These are phyloP conservation scores for Neurospora sp. DNA, from an alignment of 495 filamentous ascomycete species.

Conservation along the genomic window DNA sequence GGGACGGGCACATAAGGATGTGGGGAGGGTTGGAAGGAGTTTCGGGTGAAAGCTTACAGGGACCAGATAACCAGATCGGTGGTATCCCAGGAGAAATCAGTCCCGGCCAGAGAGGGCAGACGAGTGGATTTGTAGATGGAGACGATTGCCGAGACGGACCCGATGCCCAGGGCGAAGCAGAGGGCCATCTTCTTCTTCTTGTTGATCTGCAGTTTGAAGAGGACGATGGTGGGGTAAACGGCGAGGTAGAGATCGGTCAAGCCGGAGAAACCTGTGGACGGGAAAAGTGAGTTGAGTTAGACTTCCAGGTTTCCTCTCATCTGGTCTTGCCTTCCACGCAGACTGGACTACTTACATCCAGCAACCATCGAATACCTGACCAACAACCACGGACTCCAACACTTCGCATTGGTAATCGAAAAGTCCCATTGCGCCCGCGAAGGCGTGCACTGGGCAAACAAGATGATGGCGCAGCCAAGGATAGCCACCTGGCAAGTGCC, in stretches of 20 bases:
- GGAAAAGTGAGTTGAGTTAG: background rate
- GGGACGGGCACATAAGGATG: too few relatives aligned
- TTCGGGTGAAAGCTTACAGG: conserved; percentile 21
- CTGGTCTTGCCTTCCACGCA: background rate
- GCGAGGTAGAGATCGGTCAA: conserved; percentile 41
- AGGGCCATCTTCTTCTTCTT: conserved; percentile 39
- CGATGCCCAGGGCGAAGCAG: conserved; percentile 33
- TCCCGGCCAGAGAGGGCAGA: conserved; percentile 23
- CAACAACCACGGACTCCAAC: conserved; percentile 24
- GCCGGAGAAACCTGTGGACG: conserved; percentile 29
- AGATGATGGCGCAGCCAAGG: conserved; percentile 13
- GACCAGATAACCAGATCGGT: conserved; percentile 37
- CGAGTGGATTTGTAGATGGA: conserved; percentile 35
- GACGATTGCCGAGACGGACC: conserved; percentile 22
- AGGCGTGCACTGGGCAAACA: conserved; percentile 18
- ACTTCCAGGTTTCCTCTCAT: background rate
- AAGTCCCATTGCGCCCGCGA: conserved; percentile 12
- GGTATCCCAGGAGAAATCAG: conserved; percentile 28
- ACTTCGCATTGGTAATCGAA: conserved; percentile 9
- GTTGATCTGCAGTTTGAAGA: conserved; percentile 35
- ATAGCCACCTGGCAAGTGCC: conserved; percentile 15
- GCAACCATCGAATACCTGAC: conserved; percentile 34
- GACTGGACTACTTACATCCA: conserved; percentile 21
- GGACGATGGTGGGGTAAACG: conserved; percentile 33
- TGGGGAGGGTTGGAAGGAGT: too few relatives aligned